Base-by-base conservation (phyloP, 495 filamentous ascomycete species). In the Pseudomonodictys pantanalensis region DNA sequence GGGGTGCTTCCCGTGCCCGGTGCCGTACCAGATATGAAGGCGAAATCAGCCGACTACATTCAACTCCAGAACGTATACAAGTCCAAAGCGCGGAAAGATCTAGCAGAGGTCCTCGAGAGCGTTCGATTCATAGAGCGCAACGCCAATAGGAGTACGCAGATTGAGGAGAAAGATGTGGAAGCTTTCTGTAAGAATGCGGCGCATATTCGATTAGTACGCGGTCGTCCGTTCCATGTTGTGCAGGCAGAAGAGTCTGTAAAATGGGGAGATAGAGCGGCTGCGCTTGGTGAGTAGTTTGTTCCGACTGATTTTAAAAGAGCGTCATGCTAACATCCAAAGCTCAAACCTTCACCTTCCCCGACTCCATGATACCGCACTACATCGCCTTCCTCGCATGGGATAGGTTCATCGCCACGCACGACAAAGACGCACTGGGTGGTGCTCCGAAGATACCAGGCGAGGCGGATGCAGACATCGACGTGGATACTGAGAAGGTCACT, bases 11-110 rank as follows among this genome's bases (percentile, higher is more conserved):
- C 93, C 18, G 76, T 99, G 0, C 88, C 91, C 2, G 95, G 93
- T 43, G 85, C 86, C 18, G 78, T 97, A 12, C 95, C 93, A 5
- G 93, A 99, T 73, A 99, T 99, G 93, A 99, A 99, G 75, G 90
- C 93, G 28, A 83, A 92, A 71, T 95, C 91, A 18, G 85, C 81
- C 45, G 90, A 95, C 62, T 99, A 99, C 75, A 84, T 97, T 59
- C 79, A 85, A 59, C 79, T 99, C 24, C 93, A 97, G 74, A 95
- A 88, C 64, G 84, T 97, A 66, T 98, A 97, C 83, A 96, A 95
- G 73, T 68, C 78, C 23, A 96, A 96, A 69, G 90, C 95, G 28
- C 85, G 87, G 25, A 75, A 81, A 58, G 95, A 99, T 65, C 75
- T 86, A 38, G 81, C 85, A 48, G 87, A 96, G 71, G 89, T 99